Base-by-base conservation (phyloP, 495 filamentous ascomycete species). In the Aspergillus steynii region DNA sequence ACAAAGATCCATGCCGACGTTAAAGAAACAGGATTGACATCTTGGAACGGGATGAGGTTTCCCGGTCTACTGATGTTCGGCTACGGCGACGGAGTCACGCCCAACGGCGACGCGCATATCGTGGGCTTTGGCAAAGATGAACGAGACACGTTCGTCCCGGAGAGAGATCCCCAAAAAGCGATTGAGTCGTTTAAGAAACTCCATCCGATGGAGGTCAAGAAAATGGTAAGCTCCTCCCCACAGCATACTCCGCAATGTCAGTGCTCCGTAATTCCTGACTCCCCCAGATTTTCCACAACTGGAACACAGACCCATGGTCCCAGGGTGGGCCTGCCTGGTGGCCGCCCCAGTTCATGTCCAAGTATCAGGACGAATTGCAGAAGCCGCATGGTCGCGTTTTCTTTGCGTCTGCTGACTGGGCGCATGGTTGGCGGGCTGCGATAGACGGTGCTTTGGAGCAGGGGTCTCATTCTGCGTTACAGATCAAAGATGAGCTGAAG, bases 391-490 rank as follows among this genome's bases (percentile, higher is more conserved):
- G 64, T 4, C 66, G 61, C 29, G 58, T 74, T 12, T 50, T 68
- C 28, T 71, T 76, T 64, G 73, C 68, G 0, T 68, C 57, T 60
- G 68, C 63, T 5, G 73, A 74, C 42, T 76, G 71, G 68, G 71
- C 73, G 6, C 28, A 67, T 59, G 73, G 69, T 4, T 75, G 73
- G 73, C 58, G 67, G 31, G 65, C 61, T 3, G 71, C 70, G 20
- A 65, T 76, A 12, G 71, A 74, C 34, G 73, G 73, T n/a, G 70
- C 71, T 6, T 58, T 76, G 42, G 73, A 76, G 52, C 59, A 67
- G 45, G 72, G 72, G 9, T 49, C 57, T 12, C 56, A 56, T 37
- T 31, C 53, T 2, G 53, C 53, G n/a, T 25, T 56, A 6, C 29
- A 56, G 34, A 32, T 56, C 31, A 32, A 26, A 8, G n/a, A 5